Evolutionary conservation across 164 flowering plant genomes (phyloP).

Genomic region (Amborella trichopoda): DNA sequence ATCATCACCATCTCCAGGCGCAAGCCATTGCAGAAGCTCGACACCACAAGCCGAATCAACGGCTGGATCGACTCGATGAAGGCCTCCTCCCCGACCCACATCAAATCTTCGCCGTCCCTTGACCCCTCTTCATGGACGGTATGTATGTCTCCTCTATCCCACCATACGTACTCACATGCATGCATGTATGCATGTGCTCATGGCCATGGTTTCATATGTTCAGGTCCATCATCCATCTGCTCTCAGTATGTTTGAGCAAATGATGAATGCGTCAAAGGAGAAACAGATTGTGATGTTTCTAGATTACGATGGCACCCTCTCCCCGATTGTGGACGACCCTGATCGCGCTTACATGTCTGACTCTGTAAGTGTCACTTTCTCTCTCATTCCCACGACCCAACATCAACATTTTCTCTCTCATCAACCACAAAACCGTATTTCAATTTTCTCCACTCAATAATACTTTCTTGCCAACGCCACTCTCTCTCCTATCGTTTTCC

Average conservation of each 20-base stretch:
- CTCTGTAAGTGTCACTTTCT: conserved; percentile 19
- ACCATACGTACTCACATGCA: too few relatives aligned
- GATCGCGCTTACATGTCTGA: conserved; percentile 81
- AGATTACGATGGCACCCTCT: conserved; percentile 87
- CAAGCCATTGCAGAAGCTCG: conserved; percentile 27
- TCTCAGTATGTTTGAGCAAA: conserved; percentile 55
- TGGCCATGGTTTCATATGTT: background rate
- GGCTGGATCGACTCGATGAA: conserved; percentile 67
- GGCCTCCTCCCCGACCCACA: conserved; percentile 75
- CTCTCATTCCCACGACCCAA: background rate
- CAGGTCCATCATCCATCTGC: conserved; percentile 78
- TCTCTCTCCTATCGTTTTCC: too few relatives aligned
- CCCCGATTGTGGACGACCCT: conserved; percentile 83
- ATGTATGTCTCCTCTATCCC: too few relatives aligned
- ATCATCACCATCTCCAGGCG: conserved; percentile 22
- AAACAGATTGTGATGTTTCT: conserved; percentile 79
- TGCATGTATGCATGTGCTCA: background rate
- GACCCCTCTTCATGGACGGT: too few relatives aligned
- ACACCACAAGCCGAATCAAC: conserved; percentile 27
- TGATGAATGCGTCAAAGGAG: conserved; percentile 50
- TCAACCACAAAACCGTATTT: background rate
- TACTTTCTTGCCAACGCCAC: too few relatives aligned
- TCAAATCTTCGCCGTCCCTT: conserved; percentile 24
- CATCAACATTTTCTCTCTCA: background rate
- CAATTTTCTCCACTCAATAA: background rate